Conservation (phyloP, 345 rosid genomes). For the Salix brachista region DNA sequence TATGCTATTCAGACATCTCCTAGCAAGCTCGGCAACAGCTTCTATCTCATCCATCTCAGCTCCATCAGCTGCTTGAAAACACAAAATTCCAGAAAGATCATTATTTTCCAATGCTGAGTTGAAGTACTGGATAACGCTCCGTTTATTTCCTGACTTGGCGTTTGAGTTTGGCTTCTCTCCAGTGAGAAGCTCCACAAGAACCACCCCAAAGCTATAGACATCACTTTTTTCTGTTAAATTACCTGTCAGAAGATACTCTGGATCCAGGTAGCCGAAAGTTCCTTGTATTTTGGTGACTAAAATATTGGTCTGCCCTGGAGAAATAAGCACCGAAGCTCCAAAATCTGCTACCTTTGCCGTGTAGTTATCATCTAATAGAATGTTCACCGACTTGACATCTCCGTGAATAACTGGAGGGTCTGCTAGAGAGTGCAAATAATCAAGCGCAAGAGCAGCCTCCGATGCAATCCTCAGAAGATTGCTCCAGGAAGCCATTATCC, state of each 20-base stretch:
- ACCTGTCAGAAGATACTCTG: constrained; percentile 29
- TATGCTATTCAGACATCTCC: background rate
- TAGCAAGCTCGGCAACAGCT: background rate
- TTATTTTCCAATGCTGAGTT: background rate
- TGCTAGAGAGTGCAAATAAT: constrained; percentile 33
- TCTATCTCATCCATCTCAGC: background rate
- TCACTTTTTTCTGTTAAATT: constrained; percentile 27
- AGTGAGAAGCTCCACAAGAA: constrained; percentile 31
- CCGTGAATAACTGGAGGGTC: constrained; percentile 37
- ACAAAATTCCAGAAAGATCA: background rate
- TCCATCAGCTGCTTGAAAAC: background rate
- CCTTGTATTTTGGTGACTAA: constrained; percentile 20
- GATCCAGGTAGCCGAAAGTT: constrained; percentile 35
- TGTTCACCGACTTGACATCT: constrained; percentile 30
- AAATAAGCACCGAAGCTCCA: constrained; percentile 31
- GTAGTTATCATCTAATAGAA: constrained; percentile 26
- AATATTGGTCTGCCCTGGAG: background rate
- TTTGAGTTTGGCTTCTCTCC: constrained; percentile 7
- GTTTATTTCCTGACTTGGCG: background rate
- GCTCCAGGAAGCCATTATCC: constrained; percentile 13
- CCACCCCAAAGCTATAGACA: constrained; percentile 35
- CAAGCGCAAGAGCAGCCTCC: constrained; percentile 34
- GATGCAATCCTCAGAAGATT: constrained; percentile 16
- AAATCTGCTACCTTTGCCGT: constrained; percentile 35
- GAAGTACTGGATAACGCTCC: constrained; percentile 12